Evolutionary conservation across 139 green algal species (phyloP).

Genomic region (Eudorina sp.): DNA sequence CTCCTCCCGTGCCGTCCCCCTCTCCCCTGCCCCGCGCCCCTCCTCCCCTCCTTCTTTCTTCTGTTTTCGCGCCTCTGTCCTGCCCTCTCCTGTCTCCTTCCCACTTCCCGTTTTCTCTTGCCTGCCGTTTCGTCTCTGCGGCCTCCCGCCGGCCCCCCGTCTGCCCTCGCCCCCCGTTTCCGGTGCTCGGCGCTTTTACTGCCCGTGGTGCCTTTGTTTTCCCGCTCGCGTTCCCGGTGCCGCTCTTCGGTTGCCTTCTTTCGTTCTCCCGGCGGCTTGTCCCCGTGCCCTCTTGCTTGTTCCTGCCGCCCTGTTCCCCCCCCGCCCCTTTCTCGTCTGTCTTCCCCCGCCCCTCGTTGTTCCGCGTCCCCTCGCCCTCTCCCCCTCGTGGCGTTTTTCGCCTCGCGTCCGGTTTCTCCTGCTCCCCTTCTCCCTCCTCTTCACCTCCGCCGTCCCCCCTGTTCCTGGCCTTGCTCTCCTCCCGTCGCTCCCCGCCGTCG

Average conservation of each 20-base stretch:
- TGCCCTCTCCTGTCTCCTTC: too few species aligned
- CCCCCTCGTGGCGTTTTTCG: background rate
- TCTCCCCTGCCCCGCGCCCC: background rate
- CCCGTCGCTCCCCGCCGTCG: background rate
- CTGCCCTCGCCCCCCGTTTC: background rate
- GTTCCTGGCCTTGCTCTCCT: background rate
- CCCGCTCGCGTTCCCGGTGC: too few species aligned
- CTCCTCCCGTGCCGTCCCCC: background rate
- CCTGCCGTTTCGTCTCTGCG: background rate
- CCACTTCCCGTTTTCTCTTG: background rate
- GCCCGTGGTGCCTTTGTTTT: background rate
- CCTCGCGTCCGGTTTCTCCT: background rate
- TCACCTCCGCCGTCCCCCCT: background rate
- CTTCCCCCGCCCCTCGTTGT: background rate
- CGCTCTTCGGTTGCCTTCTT: background rate
- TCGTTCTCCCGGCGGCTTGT: background rate
- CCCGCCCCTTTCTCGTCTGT: background rate
- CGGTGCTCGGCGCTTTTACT: background rate
- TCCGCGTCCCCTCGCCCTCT: background rate
- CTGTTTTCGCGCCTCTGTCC: background rate
- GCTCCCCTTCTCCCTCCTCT: background rate
- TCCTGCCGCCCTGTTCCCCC: background rate
- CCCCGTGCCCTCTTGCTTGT: background rate
- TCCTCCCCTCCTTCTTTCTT: background rate
- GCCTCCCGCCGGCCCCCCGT: background rate